Evolutionary conservation across 305 asterid species (phyloP), one percentile per base, ranked within the genome.

Genomic region (Lippia alba): DNA sequence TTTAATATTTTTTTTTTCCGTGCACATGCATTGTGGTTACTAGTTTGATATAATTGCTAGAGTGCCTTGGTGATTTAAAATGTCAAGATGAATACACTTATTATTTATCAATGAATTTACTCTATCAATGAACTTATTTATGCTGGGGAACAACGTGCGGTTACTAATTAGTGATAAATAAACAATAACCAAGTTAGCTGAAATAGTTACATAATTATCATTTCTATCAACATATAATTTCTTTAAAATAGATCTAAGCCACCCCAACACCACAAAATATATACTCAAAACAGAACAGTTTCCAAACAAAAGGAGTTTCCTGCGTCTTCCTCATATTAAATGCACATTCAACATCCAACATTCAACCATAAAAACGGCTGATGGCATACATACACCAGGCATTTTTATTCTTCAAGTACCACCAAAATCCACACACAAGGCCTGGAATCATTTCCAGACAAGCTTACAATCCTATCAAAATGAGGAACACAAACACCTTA

Each of bases 371-470:
- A 24, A 24, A 24, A 24, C 3, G 30, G 30, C 30, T 24, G 30
- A 24, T 24, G 30, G 30, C 71, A 56, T 48, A 49, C 48, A 48
- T 10, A 56, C 32, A 59, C 56, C 66, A 57, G 24, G 65, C 57
- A 44, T 63, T 59, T 59, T 72, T 66, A 72, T 46, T 72, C 33
- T 16, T 12, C 12, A 53, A 40, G 60, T 40, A 65, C 64, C 39
- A 24, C 10, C 72, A 33, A 56, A 64, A 45, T 14, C 67, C 66
- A 64, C 15, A 34, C 10, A 41, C 46, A 50, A 3, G 48, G 44
- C 67, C 34, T 5, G 1, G 33, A 30, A 33, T 4, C n/a, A 54
- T 24, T 24, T 44, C 60, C 62, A 30, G 2, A 17, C 56, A 33
- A 12, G 44, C 1, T 49, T 17, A 60, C 34, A 7, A 34, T 32